Conservation (phyloP, 495 filamentous ascomycete genomes). For the Viridothelium virens region DNA sequence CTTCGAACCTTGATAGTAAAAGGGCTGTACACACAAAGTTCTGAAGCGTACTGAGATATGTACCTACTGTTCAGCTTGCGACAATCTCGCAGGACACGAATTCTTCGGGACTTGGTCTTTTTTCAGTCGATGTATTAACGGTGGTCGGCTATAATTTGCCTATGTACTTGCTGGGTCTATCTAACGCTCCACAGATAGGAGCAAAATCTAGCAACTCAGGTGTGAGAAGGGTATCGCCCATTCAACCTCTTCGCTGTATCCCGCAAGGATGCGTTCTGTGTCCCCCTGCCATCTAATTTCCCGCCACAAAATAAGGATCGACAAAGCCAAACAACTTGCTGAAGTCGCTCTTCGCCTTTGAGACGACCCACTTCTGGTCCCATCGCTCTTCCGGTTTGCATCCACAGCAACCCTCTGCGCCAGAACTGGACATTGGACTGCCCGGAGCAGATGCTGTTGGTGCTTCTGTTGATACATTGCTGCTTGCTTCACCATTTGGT, state of each 20-base stretch:
- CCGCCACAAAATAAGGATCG: constrained; percentile 1
- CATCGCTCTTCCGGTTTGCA: constrained; percentile 1
- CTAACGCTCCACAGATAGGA: too few species aligned
- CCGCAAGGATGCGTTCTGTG: too few species aligned
- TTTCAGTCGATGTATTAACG: too few species aligned
- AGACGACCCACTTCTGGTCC: not conserved
- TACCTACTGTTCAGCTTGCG: too few species aligned
- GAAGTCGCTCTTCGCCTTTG: constrained; percentile 2
- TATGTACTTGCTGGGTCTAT: not conserved
- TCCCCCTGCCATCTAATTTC: not conserved
- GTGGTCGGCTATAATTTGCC: not conserved
- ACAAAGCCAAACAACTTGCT: not conserved
- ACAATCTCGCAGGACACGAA: too few species aligned
- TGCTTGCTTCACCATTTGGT: not conserved
- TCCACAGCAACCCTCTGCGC: not conserved
- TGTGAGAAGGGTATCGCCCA: not conserved
- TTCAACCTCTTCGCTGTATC: too few species aligned
- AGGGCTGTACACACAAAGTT: too few species aligned
- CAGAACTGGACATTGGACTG: not conserved
- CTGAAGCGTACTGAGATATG: too few species aligned
- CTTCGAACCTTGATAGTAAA: too few species aligned
- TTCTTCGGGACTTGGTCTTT: too few species aligned
- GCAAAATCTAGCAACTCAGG: too few species aligned
- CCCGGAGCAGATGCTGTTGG: not conserved
- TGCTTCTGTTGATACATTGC: not conserved